phyloP scores from a whole-genome alignment of 495 filamentous ascomycete genomes.

The Hypomontagnella submonticulosa region DNA sequence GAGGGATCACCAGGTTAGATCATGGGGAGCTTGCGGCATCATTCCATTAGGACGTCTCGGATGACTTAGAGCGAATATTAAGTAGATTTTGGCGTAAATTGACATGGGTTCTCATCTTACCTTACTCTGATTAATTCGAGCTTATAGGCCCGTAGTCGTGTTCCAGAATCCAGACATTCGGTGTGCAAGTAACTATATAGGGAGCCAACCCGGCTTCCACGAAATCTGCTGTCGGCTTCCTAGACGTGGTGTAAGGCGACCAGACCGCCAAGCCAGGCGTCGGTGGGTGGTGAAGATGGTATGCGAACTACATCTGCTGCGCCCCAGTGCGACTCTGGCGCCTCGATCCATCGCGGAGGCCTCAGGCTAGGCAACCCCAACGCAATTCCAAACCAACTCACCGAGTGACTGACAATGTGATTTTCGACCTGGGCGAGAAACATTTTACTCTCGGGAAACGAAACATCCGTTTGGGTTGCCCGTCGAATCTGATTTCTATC shows the following conservation, averaged over 20 bases:
- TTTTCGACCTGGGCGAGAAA: background rate
- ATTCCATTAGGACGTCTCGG: too few relatives aligned
- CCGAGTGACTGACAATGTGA: slow-evolving; percentile 14
- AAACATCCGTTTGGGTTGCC: background rate
- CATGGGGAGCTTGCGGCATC: too few relatives aligned
- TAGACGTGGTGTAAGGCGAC: slow-evolving; percentile 22
- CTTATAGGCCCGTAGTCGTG: too few relatives aligned
- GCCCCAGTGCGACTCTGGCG: slow-evolving; percentile 30
- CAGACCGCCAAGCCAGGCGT: slow-evolving; percentile 14
- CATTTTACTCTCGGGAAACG: background rate
- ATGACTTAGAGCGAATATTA: too few relatives aligned
- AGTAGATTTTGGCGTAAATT: too few relatives aligned
- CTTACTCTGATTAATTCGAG: too few relatives aligned
- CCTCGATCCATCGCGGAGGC: slow-evolving; percentile 25
- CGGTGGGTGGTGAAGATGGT: slow-evolving; percentile 7
- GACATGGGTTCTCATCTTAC: too few relatives aligned
- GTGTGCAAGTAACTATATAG: too few relatives aligned
- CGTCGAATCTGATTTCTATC: background rate
- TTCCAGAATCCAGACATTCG: too few relatives aligned
- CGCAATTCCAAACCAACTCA: slow-evolving; percentile 6
- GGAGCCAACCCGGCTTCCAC: background rate
- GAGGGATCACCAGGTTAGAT: background rate
- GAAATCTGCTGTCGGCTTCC: background rate
- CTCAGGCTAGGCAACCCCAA: slow-evolving; percentile 8
- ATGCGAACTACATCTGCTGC: slow-evolving; percentile 29